Evolutionary conservation across 192 early-diverging fungal species (phyloP).

Genomic region (Coemansia erecta): DNA sequence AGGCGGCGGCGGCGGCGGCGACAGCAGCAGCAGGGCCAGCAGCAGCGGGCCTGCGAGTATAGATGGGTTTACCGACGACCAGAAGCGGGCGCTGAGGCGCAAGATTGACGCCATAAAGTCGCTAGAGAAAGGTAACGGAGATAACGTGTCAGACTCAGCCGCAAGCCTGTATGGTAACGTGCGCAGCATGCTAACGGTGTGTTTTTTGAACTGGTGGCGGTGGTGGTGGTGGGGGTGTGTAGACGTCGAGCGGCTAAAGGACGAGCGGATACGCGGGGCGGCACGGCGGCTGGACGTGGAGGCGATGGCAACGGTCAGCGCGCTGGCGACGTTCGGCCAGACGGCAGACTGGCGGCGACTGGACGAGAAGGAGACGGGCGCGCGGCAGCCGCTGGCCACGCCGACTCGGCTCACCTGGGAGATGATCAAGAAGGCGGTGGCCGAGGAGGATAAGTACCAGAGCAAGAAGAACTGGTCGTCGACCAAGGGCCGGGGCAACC

Average conservation of each 20-base stretch:
- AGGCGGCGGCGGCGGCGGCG: not conserved
- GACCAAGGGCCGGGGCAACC: constrained; percentile 53
- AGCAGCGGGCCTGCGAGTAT: constrained; percentile 10
- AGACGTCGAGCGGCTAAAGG: constrained; percentile 38
- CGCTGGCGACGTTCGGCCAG: constrained; percentile 27
- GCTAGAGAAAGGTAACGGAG: constrained; percentile 37
- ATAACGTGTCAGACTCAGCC: too few species aligned
- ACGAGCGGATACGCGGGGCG: constrained; percentile 20
- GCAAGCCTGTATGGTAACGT: not conserved
- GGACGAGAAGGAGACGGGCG: not conserved
- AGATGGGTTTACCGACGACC: constrained; percentile 43
- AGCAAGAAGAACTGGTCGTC: constrained; percentile 59
- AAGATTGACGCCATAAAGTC: constrained; percentile 34
- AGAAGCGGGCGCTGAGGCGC: constrained; percentile 41
- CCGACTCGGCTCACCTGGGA: constrained; percentile 47
- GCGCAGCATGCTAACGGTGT: not conserved
- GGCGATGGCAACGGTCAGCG: constrained; percentile 20
- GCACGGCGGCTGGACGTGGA: constrained; percentile 16
- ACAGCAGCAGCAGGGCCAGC: not conserved
- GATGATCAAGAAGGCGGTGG: constrained; percentile 52
- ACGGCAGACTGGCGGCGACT: constrained; percentile 29
- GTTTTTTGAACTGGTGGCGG: not conserved
- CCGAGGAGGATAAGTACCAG: constrained; percentile 56
- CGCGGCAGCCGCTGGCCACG: constrained; percentile 15
- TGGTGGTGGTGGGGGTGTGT: constrained; percentile 2